Percentiles rank a stretch among this genome's conserved stretches.
Evolutionary conservation across 1,284 basidiomycete genomes (phyloP).

Genomic region (Cystobasidiaceae sp.): DNA sequence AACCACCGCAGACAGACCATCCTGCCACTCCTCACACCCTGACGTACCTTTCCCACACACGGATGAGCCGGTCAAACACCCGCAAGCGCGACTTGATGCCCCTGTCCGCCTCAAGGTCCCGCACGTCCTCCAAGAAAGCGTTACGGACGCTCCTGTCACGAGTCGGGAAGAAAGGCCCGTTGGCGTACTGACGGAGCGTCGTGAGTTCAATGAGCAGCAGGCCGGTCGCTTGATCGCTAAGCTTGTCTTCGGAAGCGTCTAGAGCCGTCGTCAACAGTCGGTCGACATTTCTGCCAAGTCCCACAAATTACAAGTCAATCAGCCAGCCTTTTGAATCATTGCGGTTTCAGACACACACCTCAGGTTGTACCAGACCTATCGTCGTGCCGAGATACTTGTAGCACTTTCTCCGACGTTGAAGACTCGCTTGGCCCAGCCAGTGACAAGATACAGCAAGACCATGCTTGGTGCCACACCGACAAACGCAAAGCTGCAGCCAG

Average conservation of each 20-base stretch:
- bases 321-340: background rate
- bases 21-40: background rate
- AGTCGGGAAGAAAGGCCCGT: constrained; percentile 39
- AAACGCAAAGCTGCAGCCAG: constrained; percentile 73
- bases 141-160: constrained; percentile 54
- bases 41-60: constrained; percentile 13
- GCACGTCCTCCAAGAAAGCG: constrained; percentile 78
- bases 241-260: constrained; percentile 49
- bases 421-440: constrained; percentile 53
- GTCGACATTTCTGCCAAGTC: constrained; percentile 49
- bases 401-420: constrained; percentile 53
- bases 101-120: constrained; percentile 64
- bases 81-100: constrained; percentile 12
- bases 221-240: constrained; percentile 49
- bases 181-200: constrained; percentile 47
- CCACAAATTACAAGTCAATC: constrained; percentile 25
- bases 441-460: constrained; percentile 60
- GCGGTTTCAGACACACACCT: constrained; percentile 43
- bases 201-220: constrained; percentile 51
- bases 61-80: constrained; percentile 8
- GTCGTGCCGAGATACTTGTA: constrained; percentile 48
- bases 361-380: constrained; percentile 47
- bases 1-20: background rate
- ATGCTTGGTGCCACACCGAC: constrained; percentile 88
- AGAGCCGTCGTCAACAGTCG: constrained; percentile 36